These are phyloP conservation scores for Blastomyces gilchristii DNA, from an alignment of 2,329 filamentous ascomycete species.

Conservation along the genomic window DNA sequence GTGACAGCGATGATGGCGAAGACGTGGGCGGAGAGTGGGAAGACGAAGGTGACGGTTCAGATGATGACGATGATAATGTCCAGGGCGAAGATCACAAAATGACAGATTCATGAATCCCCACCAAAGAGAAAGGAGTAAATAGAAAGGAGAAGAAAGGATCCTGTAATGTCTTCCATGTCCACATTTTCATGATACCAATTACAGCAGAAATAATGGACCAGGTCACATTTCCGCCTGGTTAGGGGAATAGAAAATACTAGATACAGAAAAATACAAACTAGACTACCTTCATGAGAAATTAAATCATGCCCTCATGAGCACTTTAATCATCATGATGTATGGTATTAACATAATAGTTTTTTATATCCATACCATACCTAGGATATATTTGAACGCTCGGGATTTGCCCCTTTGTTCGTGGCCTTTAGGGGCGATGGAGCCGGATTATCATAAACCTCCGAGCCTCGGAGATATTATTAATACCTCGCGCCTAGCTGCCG, in stretches of 20 bases:
- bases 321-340: not conserved
- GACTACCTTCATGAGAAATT: not conserved
- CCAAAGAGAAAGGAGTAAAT: constrained; percentile 12
- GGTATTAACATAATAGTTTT: not conserved
- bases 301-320: too few species aligned
- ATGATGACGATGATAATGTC: constrained; percentile 30
- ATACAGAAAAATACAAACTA: not conserved
- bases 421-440: not conserved
- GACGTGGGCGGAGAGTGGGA: constrained; percentile 44
- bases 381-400: too few species aligned
- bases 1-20: constrained; percentile 45
- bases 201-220: not conserved
- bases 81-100: constrained; percentile 43
- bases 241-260: not conserved
- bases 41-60: constrained; percentile 44
- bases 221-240: not conserved
- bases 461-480: constrained; percentile 4
- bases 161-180: constrained; percentile 4
- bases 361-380: not conserved
- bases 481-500: not conserved
- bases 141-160: constrained; percentile 8
- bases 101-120: constrained; percentile 37
- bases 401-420: not conserved
- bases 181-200: constrained; percentile 26
- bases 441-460: constrained; percentile 1